Conservation (phyloP, 495 filamentous ascomycete genomes). For the Xylaria grammica region DNA sequence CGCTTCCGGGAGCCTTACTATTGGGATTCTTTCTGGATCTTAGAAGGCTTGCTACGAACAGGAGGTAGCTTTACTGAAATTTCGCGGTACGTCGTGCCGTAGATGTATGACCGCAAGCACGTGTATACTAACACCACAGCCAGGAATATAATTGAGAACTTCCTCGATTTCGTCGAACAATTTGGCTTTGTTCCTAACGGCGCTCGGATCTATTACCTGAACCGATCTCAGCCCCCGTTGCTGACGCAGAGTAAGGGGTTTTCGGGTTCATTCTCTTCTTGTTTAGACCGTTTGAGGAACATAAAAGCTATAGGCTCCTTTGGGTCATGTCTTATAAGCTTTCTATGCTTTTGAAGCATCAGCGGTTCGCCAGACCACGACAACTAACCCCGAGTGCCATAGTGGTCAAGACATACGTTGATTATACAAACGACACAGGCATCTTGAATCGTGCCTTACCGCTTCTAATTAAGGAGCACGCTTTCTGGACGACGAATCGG, state of each 20-base stretch:
- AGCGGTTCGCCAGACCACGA: not conserved
- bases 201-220: conserved; percentile 53
- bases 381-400: not conserved
- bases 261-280: not conserved
- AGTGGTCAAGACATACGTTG: conserved; percentile 53
- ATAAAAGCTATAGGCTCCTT: not conserved
- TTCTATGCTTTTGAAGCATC: not conserved
- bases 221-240: conserved; percentile 55
- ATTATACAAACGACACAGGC: conserved; percentile 56
- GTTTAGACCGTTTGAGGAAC: not conserved
- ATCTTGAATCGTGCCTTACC: conserved; percentile 52
- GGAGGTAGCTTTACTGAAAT: conserved; percentile 54
- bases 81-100: conserved; percentile 34
- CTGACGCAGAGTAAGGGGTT: conserved; percentile 42
- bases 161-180: conserved; percentile 55
- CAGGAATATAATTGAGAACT: conserved; percentile 58
- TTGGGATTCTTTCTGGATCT: conserved; percentile 60
- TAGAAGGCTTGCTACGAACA: conserved; percentile 55
- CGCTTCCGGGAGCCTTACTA: conserved; percentile 59
- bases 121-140: not conserved
- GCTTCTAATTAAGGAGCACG: conserved; percentile 53
- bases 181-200: conserved; percentile 59
- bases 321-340: not conserved
- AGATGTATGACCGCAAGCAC: not conserved
- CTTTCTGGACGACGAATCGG: conserved; percentile 53